Evolutionary conservation across 345 rosid genomes (phyloP), one percentile per base, ranked within the genome.

Genomic region (Lenwebbia sp.): DNA sequence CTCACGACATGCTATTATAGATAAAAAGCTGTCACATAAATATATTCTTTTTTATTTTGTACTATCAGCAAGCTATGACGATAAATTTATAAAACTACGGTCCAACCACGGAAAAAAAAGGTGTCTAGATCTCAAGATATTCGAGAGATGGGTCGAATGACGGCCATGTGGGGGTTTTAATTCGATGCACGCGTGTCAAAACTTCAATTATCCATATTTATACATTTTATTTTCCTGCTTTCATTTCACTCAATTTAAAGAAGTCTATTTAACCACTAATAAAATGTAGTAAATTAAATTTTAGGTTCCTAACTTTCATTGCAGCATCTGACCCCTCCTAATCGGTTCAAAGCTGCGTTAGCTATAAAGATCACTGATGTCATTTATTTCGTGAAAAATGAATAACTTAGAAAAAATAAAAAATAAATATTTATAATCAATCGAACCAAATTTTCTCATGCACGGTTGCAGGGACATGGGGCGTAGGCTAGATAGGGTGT

Each of bases 341-440:
- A 65, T 30, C 23, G 5, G 11, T 22, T 33, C 4, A 30, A 17
- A 30, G 7, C 11, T 3, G 3, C 6, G 75, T 6, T 13, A 15
- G 1, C 41, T 1, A 17, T 3, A 33, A 17, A 65, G 11, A 33
- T 17, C 25, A 13, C 0, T 28, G 40, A 17, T 14, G 40, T 5
- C 21, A 28, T 28, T 26, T 26, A 7, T 58, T 26, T 58, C 0
- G 0, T 58, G 33, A 26, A 58, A 57, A 26, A 58, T 5, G 2
- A 5, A 58, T 58, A 14, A 57, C 25, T 57, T 1, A n/a, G n/a
- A n/a, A n/a, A n/a, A n/a, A n/a, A n/a, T n/a, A n/a, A 6, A 5
- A 57, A 23, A n/a, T 13, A 13, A n/a, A 58, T 13, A n/a, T 14
- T 14, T 28, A 13, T 13, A 60, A 19, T 54, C 1, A 3, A 17